These are phyloP conservation scores for Trichophyton mentagrophytes DNA, from an alignment of 2,329 filamentous ascomycete species.

Conservation along the genomic window DNA sequence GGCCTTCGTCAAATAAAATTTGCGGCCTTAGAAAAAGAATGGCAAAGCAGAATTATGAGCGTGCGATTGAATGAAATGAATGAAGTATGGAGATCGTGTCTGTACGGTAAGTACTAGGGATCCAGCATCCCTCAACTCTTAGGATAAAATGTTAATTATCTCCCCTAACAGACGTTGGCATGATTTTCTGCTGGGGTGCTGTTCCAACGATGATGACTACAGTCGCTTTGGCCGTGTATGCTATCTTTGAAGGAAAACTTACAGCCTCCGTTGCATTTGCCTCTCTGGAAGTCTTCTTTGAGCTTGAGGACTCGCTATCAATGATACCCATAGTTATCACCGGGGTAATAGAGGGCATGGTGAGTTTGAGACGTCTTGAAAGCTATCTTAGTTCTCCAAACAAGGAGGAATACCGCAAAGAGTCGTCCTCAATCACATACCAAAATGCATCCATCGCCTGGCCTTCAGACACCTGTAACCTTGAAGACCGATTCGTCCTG, in stretches of 20 bases:
- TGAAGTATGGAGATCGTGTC: not conserved
- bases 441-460: not conserved
- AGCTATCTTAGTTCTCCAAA: not conserved
- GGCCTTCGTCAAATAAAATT: slow-evolving; percentile 5
- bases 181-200: slow-evolving; percentile 43
- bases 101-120: not conserved
- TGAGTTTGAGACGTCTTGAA: slow-evolving; percentile 3
- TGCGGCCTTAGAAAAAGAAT: slow-evolving; percentile 1
- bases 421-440: not conserved
- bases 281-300: slow-evolving; percentile 25
- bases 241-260: slow-evolving; percentile 48
- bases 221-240: slow-evolving; percentile 56
- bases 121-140: too few species aligned
- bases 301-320: not conserved
- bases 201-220: slow-evolving; percentile 62
- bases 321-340: slow-evolving; percentile 2
- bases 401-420: not conserved
- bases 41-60: slow-evolving; percentile 3
- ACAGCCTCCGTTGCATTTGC: slow-evolving; percentile 66
- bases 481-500: not conserved
- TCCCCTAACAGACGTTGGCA: slow-evolving; percentile 37
- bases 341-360: not conserved
- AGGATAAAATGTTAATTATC: slow-evolving; percentile 46
- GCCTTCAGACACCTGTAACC: slow-evolving; percentile 16
- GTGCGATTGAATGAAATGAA: not conserved